Percentiles rank a stretch among this genome's conserved stretches.
These are phyloP conservation scores for Stromatinia cepivora DNA, from an alignment of 2,329 filamentous ascomycete species.

Conservation along the genomic window DNA sequence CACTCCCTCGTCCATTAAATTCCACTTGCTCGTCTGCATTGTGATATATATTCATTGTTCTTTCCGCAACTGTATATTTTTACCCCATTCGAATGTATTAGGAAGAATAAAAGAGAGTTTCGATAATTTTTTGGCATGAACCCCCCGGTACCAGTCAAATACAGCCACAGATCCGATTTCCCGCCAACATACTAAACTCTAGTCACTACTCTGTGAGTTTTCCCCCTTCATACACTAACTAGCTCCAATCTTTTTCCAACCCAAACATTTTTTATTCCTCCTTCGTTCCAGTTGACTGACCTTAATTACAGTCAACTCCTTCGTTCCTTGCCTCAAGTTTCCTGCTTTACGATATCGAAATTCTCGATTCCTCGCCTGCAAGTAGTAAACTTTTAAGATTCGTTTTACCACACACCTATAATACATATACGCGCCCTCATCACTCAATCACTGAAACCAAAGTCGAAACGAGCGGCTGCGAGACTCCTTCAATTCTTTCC, in stretches of 20 bases:
- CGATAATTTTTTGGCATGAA: constrained; percentile 16
- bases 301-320: constrained; percentile 30
- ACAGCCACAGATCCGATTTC: constrained; percentile 23
- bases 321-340: constrained; percentile 29
- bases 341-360: constrained; percentile 25
- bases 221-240: constrained; percentile 14
- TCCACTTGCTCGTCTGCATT: constrained; percentile 16
- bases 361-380: constrained; percentile 26
- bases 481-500: constrained; percentile 12
- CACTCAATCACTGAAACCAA: constrained; percentile 19
- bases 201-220: constrained; percentile 10
- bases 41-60: constrained; percentile 20
- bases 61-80: constrained; percentile 16
- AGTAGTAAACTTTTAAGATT: constrained; percentile 13
- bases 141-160: constrained; percentile 17
- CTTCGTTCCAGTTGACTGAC: constrained; percentile 22
- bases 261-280: constrained; percentile 18
- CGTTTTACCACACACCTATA: constrained; percentile 22
- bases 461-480: constrained; percentile 24
- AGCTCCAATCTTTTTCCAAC: constrained; percentile 3
- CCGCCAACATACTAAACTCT: constrained; percentile 12
- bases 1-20: not conserved
- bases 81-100: not conserved
- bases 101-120: constrained; percentile 3
- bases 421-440: constrained; percentile 25